phyloP scores from a whole-genome alignment of 2,329 filamentous ascomycete species.

The Apiospora saccharicola region DNA sequence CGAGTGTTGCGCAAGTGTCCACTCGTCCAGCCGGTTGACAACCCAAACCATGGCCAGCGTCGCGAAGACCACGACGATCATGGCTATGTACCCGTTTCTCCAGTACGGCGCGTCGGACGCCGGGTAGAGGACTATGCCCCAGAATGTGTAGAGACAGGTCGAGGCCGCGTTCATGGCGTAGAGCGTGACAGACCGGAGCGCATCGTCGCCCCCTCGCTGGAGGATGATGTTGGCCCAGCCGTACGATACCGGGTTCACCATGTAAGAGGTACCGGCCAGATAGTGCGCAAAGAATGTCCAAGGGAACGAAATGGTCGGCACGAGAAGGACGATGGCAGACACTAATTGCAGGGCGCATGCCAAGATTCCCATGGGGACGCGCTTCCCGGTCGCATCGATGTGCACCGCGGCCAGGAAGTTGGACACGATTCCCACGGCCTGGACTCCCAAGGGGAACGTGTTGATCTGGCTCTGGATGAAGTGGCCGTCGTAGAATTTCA shows the following conservation, averaged over 20 bases:
- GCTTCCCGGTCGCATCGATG: conserved; percentile 34
- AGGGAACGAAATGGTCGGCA: conserved; percentile 41
- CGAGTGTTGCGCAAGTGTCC: conserved; percentile 25
- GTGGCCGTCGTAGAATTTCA: conserved; percentile 7
- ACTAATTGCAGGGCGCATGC: conserved; percentile 44
- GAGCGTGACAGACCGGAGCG: conserved; percentile 47
- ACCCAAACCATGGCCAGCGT: conserved; percentile 30
- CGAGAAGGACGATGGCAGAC: conserved; percentile 42
- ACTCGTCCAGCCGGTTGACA: conserved; percentile 28
- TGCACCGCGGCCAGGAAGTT: conserved; percentile 44
- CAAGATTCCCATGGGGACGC: conserved; percentile 46
- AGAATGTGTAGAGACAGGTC: conserved; percentile 51
- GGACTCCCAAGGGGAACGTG: conserved; percentile 42
- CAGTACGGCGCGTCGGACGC: conserved; percentile 53
- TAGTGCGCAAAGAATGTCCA: conserved; percentile 48
- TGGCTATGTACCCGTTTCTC: conserved; percentile 43
- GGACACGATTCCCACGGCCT: conserved; percentile 44
- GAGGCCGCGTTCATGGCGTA: conserved; percentile 50
- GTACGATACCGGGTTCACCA: conserved; percentile 48
- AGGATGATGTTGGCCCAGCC: conserved; percentile 49
- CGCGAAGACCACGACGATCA: conserved; percentile 35
- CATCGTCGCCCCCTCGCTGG: conserved; percentile 49
- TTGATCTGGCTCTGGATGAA: conserved; percentile 42
- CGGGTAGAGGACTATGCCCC: conserved; percentile 52
- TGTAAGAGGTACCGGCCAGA: conserved; percentile 47